phyloP scores from a whole-genome alignment of 2,329 filamentous ascomycete species.

The Colletotrichum sp. region DNA sequence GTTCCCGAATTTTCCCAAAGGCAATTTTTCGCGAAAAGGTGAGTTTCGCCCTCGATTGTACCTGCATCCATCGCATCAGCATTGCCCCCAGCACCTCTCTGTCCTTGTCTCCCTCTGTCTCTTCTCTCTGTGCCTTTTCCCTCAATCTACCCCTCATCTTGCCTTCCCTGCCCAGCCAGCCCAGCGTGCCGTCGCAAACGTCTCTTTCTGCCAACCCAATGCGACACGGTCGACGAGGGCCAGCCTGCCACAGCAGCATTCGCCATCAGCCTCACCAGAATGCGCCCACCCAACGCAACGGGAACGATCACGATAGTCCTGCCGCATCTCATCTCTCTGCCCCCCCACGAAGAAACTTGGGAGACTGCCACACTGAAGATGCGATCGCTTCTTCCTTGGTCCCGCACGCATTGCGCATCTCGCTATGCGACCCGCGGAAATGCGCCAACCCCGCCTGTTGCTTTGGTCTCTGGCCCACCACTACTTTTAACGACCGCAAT shows the following conservation, averaged over 20 bases:
- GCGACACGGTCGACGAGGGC: neutral
- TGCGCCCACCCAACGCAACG: neutral
- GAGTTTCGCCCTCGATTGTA: conserved; percentile 4
- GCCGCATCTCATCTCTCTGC: neutral
- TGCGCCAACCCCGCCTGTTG: conserved; percentile 3
- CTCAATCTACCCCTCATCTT: neutral
- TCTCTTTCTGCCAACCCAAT: neutral
- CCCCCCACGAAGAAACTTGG: neutral
- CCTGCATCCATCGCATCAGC: neutral
- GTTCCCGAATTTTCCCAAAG: neutral
- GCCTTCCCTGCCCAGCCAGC: neutral
- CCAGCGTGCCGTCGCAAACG: neutral
- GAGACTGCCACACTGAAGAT: neutral
- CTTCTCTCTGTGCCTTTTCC: neutral
- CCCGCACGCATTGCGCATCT: neutral
- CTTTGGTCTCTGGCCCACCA: neutral
- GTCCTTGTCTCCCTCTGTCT: neutral
- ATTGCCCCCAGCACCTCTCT: neutral
- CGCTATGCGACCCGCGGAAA: neutral
- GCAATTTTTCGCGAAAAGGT: conserved; percentile 18
- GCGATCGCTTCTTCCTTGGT: neutral
- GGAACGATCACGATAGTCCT: neutral
- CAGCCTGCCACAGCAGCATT: neutral
- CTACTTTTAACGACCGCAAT: neutral
- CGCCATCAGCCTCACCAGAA: neutral